Conservation (phyloP, 202 grass and related monocot species). For the Bolboschoenoplectus hybrid region DNA sequence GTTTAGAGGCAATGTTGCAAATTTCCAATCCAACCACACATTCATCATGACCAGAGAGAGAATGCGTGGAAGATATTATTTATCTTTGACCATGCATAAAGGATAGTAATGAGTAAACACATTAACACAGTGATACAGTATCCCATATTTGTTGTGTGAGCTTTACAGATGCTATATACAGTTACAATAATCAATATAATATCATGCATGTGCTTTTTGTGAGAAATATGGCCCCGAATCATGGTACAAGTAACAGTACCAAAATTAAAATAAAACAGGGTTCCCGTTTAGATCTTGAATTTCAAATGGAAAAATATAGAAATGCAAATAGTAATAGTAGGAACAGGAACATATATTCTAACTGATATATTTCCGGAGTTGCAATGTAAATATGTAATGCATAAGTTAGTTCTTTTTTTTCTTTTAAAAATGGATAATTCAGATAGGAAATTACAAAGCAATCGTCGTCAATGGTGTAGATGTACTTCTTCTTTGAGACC, state of each 20-base stretch:
- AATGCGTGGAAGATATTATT: neutral
- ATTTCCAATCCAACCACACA: neutral
- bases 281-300: neutral
- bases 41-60: constrained; percentile 13
- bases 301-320: neutral
- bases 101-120: neutral
- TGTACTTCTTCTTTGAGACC: constrained; percentile 55
- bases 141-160: neutral
- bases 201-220: neutral
- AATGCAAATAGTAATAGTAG: neutral
- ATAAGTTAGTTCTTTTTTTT: too few species aligned
- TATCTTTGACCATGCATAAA: neutral
- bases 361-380: too few species aligned
- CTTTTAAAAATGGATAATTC: neutral
- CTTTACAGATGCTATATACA: neutral
- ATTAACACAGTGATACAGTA: neutral
- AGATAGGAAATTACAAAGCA: constrained; percentile 46
- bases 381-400: too few species aligned
- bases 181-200: neutral
- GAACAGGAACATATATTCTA: too few species aligned
- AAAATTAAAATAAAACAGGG: neutral
- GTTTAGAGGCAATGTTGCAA: neutral
- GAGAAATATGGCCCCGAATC: neutral
- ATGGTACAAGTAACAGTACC: neutral
- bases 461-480: constrained; percentile 55